These are phyloP conservation scores for Trypanosoma conorhini DNA, from an alignment of 208 protist species.

Conservation along the genomic window DNA sequence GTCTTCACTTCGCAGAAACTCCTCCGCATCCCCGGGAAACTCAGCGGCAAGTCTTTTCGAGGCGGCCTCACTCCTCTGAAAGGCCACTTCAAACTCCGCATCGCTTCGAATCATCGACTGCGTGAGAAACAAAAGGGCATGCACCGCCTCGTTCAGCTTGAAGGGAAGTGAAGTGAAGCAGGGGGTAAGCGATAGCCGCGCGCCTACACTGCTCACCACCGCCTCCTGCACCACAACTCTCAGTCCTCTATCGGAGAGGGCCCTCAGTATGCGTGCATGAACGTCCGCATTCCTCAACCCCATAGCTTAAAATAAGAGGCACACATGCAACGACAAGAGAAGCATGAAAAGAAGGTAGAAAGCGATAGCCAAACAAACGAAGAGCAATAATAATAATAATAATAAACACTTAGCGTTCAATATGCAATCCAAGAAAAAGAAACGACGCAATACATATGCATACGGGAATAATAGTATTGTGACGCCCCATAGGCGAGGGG, in stretches of 20 bases:
- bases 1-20: constrained; percentile 16
- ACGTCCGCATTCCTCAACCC: constrained; percentile 7
- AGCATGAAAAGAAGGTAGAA: constrained; percentile 31
- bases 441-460: no score
- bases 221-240: constrained; percentile 7
- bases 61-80: constrained; percentile 4
- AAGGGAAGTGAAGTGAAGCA: constrained; percentile 4
- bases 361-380: not conserved
- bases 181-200: not conserved
- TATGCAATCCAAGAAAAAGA: no score
- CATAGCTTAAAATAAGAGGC: not conserved
- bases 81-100: constrained; percentile 18
- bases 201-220: constrained; percentile 14
- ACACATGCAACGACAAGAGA: not conserved
- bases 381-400: not conserved
- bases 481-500: no score
- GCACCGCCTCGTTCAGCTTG: constrained; percentile 18
- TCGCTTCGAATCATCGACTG: constrained; percentile 1
- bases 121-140: constrained; percentile 16
- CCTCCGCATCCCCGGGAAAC: not conserved
- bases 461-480: no score
- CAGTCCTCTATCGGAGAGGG: constrained; percentile 7
- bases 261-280: constrained; percentile 14
- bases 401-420: no score
- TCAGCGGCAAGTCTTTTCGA: constrained; percentile 10